Evolutionary conservation across 345 rosid genomes (phyloP).

Genomic region (Dimocarpus longan): DNA sequence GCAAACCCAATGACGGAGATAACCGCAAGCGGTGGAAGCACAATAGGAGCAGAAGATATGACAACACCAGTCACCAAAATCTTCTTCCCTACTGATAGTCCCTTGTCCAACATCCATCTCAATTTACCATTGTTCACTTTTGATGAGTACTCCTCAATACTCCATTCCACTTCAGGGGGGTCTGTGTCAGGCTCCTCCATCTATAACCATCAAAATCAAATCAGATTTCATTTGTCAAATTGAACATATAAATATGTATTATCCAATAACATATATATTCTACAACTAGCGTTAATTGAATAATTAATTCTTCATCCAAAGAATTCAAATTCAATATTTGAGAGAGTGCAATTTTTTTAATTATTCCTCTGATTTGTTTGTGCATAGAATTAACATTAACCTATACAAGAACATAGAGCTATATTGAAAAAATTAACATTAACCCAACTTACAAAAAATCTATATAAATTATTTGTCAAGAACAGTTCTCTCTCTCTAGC

Average conservation of each 20-base stretch:
- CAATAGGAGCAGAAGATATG: constrained; percentile 55
- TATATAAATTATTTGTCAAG: too few species aligned
- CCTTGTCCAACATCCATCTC: constrained; percentile 53
- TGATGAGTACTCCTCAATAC: constrained; percentile 28
- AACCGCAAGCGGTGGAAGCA: constrained; percentile 69
- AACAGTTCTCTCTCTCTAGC: too few species aligned
- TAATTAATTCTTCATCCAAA: too few species aligned
- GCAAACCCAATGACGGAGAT: constrained; percentile 58
- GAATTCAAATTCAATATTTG: too few species aligned
- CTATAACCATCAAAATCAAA: constrained; percentile 22
- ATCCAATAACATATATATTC: background rate
- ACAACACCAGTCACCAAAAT: constrained; percentile 54
- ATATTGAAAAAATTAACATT: too few species aligned
- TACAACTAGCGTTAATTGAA: background rate
- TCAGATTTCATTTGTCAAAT: background rate
- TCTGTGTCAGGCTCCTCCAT: constrained; percentile 36
- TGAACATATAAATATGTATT: background rate
- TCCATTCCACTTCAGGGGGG: constrained; percentile 27
- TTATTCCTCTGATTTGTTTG: too few species aligned
- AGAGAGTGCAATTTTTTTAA: too few species aligned
- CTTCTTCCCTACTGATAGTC: constrained; percentile 56
- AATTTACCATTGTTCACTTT: constrained; percentile 35
- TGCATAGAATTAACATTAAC: too few species aligned
- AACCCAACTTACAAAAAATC: too few species aligned
- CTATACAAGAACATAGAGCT: too few species aligned